Conservation (phyloP, 2,329 filamentous ascomycete species). For the Lachnellula subtilissima region DNA sequence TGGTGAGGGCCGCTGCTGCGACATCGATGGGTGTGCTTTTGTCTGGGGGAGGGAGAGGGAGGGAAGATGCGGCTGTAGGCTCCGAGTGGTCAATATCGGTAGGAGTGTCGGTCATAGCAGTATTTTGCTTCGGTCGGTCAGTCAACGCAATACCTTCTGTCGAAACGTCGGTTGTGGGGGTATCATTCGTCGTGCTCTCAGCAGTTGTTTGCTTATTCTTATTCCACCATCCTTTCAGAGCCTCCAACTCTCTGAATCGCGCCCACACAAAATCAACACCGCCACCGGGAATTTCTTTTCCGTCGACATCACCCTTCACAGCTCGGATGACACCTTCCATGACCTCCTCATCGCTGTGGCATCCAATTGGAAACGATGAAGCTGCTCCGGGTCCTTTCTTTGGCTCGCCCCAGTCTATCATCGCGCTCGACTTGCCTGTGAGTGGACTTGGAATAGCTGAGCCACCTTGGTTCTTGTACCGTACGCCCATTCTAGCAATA, state of each 20-base stretch:
- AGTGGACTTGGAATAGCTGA: conserved; percentile 49
- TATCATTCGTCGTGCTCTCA: not conserved
- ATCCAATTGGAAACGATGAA: conserved; percentile 53
- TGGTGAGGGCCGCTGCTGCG: conserved; percentile 26
- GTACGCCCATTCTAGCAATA: conserved; percentile 58
- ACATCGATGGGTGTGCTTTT: conserved; percentile 15
- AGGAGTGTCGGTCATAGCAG: not conserved
- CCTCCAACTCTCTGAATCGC: conserved; percentile 61
- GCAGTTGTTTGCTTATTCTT: conserved; percentile 37
- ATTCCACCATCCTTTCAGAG: conserved; percentile 64
- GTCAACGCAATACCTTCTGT: not conserved
- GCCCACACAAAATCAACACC: conserved; percentile 65
- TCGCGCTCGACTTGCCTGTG: conserved; percentile 60
- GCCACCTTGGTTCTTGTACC: conserved; percentile 58
- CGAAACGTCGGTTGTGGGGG: not conserved
- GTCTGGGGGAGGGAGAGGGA: conserved; percentile 4
- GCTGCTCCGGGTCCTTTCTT: conserved; percentile 53
- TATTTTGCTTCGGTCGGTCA: not conserved
- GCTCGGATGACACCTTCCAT: conserved; percentile 51
- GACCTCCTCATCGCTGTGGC: conserved; percentile 56
- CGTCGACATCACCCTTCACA: conserved; percentile 53
- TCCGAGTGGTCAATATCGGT: conserved; percentile 5
- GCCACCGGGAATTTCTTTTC: conserved; percentile 51
- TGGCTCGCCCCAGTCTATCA: conserved; percentile 88
- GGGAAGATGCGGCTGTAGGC: not conserved